These are phyloP conservation scores for Aspergillus sojae DNA, from an alignment of 2,329 filamentous ascomycete species.

Conservation along the genomic window DNA sequence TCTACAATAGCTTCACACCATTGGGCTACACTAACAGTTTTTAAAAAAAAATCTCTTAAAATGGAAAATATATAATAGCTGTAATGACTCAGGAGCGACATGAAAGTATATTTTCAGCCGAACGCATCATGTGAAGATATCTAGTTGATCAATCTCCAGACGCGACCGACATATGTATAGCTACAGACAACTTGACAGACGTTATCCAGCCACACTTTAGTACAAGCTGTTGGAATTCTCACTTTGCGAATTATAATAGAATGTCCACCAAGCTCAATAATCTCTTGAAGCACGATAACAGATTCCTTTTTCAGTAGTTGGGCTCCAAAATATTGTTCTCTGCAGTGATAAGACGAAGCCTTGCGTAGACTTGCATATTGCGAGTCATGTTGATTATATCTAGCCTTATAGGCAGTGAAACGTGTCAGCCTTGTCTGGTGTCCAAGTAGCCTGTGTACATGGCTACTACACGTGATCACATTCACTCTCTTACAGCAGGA, in stretches of 20 bases:
- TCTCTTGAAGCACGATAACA: background rate
- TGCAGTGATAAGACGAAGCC: background rate
- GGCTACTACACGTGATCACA: background rate
- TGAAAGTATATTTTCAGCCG: background rate
- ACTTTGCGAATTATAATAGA: background rate
- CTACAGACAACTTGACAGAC: background rate
- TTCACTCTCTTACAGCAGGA: background rate
- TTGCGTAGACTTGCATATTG: background rate
- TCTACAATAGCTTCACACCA: too few relatives aligned
- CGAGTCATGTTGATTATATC: background rate
- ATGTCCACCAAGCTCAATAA: background rate
- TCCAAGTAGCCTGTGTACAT: background rate
- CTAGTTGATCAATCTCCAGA: background rate
- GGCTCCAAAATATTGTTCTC: background rate
- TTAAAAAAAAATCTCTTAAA: too few relatives aligned
- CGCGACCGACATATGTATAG: background rate
- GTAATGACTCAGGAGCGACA: too few relatives aligned
- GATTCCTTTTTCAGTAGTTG: background rate
- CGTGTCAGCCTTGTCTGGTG: background rate
- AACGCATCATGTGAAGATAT: background rate
- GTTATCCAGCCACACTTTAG: background rate
- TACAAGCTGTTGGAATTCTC: background rate
- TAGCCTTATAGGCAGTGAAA: background rate
- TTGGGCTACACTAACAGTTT: too few relatives aligned
- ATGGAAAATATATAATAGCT: too few relatives aligned